Evolutionary conservation across 2,329 filamentous ascomycete species (phyloP).

Genomic region (Pseudocercospora eumusae): DNA sequence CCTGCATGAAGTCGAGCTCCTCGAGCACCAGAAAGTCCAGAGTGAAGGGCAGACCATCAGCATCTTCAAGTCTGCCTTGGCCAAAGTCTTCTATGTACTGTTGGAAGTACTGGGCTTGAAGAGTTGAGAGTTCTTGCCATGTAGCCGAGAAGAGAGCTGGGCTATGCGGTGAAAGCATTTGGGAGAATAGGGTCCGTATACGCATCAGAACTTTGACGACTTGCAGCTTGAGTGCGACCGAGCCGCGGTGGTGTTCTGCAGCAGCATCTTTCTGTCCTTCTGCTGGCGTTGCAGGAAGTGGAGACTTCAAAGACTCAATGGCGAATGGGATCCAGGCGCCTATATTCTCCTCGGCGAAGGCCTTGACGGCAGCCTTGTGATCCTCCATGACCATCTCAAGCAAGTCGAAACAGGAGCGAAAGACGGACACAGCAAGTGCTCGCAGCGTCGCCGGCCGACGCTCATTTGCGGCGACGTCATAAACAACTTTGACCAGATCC

Average conservation of each 20-base stretch:
- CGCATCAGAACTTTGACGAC: slow-evolving; percentile 88
- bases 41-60: slow-evolving; percentile 89
- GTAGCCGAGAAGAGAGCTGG: slow-evolving; percentile 79
- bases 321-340: slow-evolving; percentile 86
- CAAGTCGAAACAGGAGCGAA: slow-evolving; percentile 88
- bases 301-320: slow-evolving; percentile 71
- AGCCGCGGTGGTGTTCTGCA: slow-evolving; percentile 73
- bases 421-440: slow-evolving; percentile 84
- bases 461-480: slow-evolving; percentile 76
- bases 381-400: slow-evolving; percentile 97
- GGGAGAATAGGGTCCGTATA: slow-evolving; percentile 79
- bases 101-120: slow-evolving; percentile 72
- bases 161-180: slow-evolving; percentile 78
- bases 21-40: slow-evolving; percentile 91
- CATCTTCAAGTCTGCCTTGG: slow-evolving; percentile 85
- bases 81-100: slow-evolving; percentile 84
- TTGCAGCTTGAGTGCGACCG: slow-evolving; percentile 86
- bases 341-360: slow-evolving; percentile 84
- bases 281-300: slow-evolving; percentile 63
- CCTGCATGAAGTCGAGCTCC: slow-evolving; percentile 91
- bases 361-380: slow-evolving; percentile 80
- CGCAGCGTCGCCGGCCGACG: slow-evolving; percentile 70
- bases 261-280: slow-evolving; percentile 60
- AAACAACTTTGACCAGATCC: slow-evolving; percentile 81
- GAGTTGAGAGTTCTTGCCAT: slow-evolving; percentile 80